A percentile compares a stretch with the other conserved stretches of the same genome.
These are phyloP conservation scores for Candida endomychidarum DNA, from an alignment of 805 yeast genomes.

Conservation along the genomic window DNA sequence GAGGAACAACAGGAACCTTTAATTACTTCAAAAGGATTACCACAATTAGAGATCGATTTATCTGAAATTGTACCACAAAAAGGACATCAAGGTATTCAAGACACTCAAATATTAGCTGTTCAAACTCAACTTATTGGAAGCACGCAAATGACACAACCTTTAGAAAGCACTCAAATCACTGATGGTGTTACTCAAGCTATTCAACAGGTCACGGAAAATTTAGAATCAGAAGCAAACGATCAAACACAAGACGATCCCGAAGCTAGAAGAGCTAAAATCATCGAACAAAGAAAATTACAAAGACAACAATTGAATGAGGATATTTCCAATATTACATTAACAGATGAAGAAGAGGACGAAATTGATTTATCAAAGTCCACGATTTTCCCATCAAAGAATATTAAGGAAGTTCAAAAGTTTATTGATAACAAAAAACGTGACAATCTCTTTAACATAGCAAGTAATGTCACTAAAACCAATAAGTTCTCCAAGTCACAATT, in stretches of 20 bases:
- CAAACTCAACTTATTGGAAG: slow-evolving; percentile 9
- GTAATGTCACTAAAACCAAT: slow-evolving; percentile 9
- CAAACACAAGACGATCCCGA: slow-evolving; percentile 1
- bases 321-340: slow-evolving; percentile 29
- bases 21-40: slow-evolving; percentile 22
- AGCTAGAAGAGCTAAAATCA: not conserved
- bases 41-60: slow-evolving; percentile 30
- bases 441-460: slow-evolving; percentile 14
- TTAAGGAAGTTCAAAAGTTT: slow-evolving; percentile 32
- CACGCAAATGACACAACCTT: not conserved
- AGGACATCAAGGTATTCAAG: too few relatives aligned
- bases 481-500: slow-evolving; percentile 33
- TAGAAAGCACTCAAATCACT: slow-evolving; percentile 3
- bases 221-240: not conserved
- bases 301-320: slow-evolving; percentile 19
- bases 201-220: too few relatives aligned
- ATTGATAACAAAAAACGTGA: slow-evolving; percentile 35
- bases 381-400: slow-evolving; percentile 23
- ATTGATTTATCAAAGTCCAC: slow-evolving; percentile 21
- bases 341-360: slow-evolving; percentile 42
- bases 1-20: too few relatives aligned
- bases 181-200: too few relatives aligned
- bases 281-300: slow-evolving; percentile 5
- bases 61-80: slow-evolving; percentile 16
- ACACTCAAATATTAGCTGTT: slow-evolving; percentile 1